phyloP scores from a whole-genome alignment of 78 protist genomes.

The Isochrysis galbana region DNA sequence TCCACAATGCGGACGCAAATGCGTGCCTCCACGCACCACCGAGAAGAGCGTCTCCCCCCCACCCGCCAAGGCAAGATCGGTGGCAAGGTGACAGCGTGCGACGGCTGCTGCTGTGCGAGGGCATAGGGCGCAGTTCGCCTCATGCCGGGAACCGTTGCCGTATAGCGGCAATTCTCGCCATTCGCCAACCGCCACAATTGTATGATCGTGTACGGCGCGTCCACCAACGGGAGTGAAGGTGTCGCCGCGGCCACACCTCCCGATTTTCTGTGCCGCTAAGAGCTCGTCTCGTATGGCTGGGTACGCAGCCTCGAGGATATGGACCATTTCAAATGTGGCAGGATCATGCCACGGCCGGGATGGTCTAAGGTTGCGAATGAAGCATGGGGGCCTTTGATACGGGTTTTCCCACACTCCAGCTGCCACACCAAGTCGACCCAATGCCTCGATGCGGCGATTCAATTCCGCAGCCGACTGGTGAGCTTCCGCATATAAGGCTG shows the following conservation, averaged over 20 bases:
- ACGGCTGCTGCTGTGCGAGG: neutral
- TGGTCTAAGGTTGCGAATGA: neutral
- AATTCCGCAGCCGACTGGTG: neutral
- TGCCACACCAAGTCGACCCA: neutral
- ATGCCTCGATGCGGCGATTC: neutral
- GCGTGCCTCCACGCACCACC: neutral
- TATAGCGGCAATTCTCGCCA: neutral
- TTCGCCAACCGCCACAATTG: neutral
- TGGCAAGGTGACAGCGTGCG: neutral
- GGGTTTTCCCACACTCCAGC: neutral
- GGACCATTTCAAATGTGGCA: neutral
- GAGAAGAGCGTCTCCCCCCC: constrained; percentile 27
- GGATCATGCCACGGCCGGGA: neutral
- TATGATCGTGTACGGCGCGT: constrained; percentile 15
- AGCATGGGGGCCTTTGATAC: neutral
- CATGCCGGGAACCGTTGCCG: neutral
- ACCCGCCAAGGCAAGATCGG: neutral
- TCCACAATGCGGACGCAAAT: constrained; percentile 6
- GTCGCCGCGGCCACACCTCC: no score
- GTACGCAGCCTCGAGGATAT: neutral
- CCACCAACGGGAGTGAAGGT: neutral
- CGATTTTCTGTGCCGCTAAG: neutral
- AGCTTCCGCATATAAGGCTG: no score
- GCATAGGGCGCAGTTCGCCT: neutral
- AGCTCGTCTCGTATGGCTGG: neutral